These are phyloP conservation scores for Salvia hispanica DNA, from an alignment of 257 asterid genomes.

Conservation along the genomic window DNA sequence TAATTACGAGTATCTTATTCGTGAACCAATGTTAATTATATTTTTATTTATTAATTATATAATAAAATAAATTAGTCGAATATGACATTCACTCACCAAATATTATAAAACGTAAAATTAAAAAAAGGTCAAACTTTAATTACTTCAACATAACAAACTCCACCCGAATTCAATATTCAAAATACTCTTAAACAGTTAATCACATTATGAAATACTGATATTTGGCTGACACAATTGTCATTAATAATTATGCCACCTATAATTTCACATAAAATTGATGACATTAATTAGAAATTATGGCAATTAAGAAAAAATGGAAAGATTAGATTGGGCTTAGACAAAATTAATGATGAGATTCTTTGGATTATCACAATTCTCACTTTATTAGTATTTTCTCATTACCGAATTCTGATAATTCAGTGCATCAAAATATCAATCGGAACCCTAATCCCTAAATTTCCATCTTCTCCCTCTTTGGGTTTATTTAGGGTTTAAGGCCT, in stretches of 20 bases:
- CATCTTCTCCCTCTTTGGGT: constrained; percentile 33
- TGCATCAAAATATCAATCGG: constrained; percentile 10
- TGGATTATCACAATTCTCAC: not conserved
- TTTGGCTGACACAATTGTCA: not conserved
- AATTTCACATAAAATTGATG: not conserved
- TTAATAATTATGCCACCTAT: not conserved
- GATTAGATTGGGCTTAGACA: not conserved
- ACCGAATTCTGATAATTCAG: not conserved
- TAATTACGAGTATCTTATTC: too few species aligned
- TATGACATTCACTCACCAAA: too few species aligned
- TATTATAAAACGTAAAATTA: too few species aligned
- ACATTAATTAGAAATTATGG: not conserved
- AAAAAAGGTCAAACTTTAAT: too few species aligned
- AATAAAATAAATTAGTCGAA: too few species aligned
- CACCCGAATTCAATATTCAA: too few species aligned
- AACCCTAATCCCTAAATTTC: constrained; percentile 35
- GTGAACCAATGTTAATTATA: too few species aligned
- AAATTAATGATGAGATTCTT: constrained; percentile 6
- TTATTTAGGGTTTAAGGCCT: constrained; percentile 58
- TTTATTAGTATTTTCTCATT: not conserved
- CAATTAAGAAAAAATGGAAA: not conserved
- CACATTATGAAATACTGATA: not conserved
- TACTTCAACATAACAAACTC: too few species aligned
- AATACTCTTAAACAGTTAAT: too few species aligned
- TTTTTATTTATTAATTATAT: too few species aligned